phyloP scores from a whole-genome alignment of 768 basidiomycete species.

The Jaapia argillacea region DNA sequence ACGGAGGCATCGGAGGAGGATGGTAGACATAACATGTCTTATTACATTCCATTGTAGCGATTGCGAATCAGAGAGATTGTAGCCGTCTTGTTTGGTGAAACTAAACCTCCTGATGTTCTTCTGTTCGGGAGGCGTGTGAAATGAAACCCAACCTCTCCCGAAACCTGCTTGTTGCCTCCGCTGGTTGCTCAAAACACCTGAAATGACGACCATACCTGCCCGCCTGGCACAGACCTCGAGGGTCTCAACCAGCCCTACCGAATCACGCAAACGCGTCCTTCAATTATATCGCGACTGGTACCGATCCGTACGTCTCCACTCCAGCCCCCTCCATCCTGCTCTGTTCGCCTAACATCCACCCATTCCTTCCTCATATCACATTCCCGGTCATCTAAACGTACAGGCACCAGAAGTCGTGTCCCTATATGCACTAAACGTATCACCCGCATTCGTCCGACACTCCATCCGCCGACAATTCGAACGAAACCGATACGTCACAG shows the following conservation, averaged over 20 bases:
- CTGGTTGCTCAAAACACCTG: no score
- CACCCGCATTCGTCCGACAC: slow-evolving; percentile 69
- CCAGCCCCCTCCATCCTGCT: slow-evolving; percentile 5
- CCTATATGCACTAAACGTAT: slow-evolving; percentile 74
- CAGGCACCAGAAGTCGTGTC: slow-evolving; percentile 88
- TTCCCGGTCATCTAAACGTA: background rate
- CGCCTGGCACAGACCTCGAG: slow-evolving; percentile 69
- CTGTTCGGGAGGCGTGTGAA: no score
- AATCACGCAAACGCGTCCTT: slow-evolving; percentile 59
- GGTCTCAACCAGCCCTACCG: slow-evolving; percentile 42
- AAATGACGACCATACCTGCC: slow-evolving; percentile 86
- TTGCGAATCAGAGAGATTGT: no score
- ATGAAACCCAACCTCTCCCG: no score
- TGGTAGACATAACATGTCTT: no score
- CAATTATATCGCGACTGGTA: slow-evolving; percentile 92
- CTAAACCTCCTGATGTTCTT: no score
- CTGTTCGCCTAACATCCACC: background rate
- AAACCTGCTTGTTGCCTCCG: no score
- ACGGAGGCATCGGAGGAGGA: no score
- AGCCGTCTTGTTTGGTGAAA: no score
- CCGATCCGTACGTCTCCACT: slow-evolving; percentile 61
- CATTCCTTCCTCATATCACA: background rate
- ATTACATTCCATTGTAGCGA: no score
- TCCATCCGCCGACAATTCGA: slow-evolving; percentile 85
- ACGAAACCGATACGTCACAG: slow-evolving; percentile 70